A percentile compares a stretch with the other conserved stretches of the same genome.
Conservation (phyloP, 73 alveolate genomes). For the Stentor roeselii region DNA sequence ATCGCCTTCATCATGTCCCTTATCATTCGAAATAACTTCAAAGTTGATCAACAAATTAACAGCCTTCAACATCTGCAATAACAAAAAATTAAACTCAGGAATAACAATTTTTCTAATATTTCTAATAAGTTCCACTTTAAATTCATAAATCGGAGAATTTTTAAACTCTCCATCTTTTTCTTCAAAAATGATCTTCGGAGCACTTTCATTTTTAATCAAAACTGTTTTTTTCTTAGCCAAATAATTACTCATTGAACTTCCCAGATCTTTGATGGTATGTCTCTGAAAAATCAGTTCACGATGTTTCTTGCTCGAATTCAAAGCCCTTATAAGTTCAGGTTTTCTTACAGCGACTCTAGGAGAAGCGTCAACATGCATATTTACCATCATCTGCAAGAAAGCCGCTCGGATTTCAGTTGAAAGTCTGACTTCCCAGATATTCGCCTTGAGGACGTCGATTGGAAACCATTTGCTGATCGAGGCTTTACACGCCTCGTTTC, state of each 20-base stretch:
- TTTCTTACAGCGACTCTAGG: slow-evolving; percentile 17
- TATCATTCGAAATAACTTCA: not conserved
- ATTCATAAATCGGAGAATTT: not conserved
- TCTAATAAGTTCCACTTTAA: not conserved
- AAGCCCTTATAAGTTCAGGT: slow-evolving; percentile 1
- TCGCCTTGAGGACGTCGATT: not conserved
- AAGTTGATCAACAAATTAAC: not conserved
- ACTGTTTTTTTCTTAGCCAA: not conserved
- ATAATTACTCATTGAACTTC: too few species aligned
- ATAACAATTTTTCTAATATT: not conserved
- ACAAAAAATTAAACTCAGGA: not conserved
- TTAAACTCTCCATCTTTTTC: not conserved
- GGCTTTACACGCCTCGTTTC: slow-evolving; percentile 10
- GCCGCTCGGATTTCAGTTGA: slow-evolving; percentile 26
- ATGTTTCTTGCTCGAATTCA: not conserved
- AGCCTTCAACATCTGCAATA: not conserved
- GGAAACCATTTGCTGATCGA: slow-evolving; percentile 12
- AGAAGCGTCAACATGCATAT: not conserved
- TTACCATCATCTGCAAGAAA: not conserved
- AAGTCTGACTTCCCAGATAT: not conserved
- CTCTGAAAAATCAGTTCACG: not conserved
- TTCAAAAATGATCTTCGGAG: not conserved
- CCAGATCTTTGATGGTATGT: not conserved
- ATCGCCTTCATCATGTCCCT: not conserved
- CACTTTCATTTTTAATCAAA: not conserved